These are phyloP conservation scores for Fusarium concolor DNA, from an alignment of 2,329 filamentous ascomycete species.

Conservation along the genomic window DNA sequence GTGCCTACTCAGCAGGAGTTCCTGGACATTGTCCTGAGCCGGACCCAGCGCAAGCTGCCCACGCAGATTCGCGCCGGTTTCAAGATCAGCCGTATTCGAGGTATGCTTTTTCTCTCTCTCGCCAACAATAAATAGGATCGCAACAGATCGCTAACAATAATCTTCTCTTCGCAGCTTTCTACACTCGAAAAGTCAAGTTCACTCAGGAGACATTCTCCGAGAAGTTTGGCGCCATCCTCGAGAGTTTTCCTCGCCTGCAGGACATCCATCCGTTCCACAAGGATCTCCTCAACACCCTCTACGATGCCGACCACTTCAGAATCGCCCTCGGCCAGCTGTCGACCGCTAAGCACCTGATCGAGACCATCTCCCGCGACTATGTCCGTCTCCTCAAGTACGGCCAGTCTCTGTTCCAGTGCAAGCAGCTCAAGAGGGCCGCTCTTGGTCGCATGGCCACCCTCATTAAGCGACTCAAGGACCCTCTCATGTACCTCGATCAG, in stretches of 20 bases:
- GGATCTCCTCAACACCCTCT: slow-evolving; percentile 90
- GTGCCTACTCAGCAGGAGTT: slow-evolving; percentile 96
- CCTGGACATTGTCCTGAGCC: slow-evolving; percentile 93
- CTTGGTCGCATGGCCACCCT: slow-evolving; percentile 99
- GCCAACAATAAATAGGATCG: not conserved
- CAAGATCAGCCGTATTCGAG: slow-evolving; percentile 90
- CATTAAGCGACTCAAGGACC: slow-evolving; percentile 93
- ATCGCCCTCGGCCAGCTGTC: slow-evolving; percentile 97
- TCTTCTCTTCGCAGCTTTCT: slow-evolving; percentile 73
- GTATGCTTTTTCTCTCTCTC: slow-evolving; percentile 47
- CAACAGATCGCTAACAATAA: slow-evolving; percentile 22
- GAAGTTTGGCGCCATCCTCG: slow-evolving; percentile 89
- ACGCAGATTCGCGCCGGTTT: slow-evolving; percentile 97
- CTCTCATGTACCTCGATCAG: slow-evolving; percentile 94
- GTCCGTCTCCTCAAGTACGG: slow-evolving; percentile 93
- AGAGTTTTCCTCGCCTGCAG: slow-evolving; percentile 90
- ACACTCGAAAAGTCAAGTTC: slow-evolving; percentile 98
- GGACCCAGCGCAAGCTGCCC: slow-evolving; percentile 91
- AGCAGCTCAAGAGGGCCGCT: slow-evolving; percentile 96
- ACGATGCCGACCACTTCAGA: slow-evolving; percentile 97
- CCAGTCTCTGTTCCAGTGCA: slow-evolving; percentile 97
- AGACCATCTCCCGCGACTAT: slow-evolving; percentile 96
- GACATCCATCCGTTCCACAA: slow-evolving; percentile 96
- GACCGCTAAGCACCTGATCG: slow-evolving; percentile 95
- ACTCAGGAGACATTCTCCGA: slow-evolving; percentile 97